Base-by-base conservation (phyloP, 805 yeast species). In the Wickerhamomyces subpelliculosus region DNA sequence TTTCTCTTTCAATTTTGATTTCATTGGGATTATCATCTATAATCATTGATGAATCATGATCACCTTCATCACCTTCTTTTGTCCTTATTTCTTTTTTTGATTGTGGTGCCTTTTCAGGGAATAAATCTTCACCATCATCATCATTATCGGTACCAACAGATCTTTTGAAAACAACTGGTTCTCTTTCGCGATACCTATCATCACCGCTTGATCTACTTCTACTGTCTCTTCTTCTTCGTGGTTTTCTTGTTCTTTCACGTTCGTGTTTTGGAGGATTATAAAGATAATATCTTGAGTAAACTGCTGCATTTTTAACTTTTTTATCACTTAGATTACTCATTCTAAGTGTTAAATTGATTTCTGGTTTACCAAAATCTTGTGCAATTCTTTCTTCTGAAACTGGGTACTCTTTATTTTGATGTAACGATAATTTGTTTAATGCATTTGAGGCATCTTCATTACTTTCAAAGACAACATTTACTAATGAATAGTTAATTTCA, bases 271-370 rank as follows among this genome's bases (percentile, higher is more conserved):
- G 32, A 6, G 59, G 59, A 38, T 54, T 51, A 34, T 48, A 45
- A 4, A 54, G 32, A 27, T 54, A 54, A 38, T 52, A 54, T 38
- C 59, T 47, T 3, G 57, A 52, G 30, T 45, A 50, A 8, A 35
- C 41, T 2, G 54, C 43, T 4, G 59, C 57, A 34, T 49, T 46
- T 37, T 52, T 52, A 5, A 54, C 49, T 16, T 54, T 54, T 27
- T 45, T 50, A 35, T 54, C 59, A 28, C 35, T 40, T 11, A 34
- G 17, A 21, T 42, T 49, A 33, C 51, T 43, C 27, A 47, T 36
- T 44, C 58, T 45, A 5, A 43, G 23, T 7, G 30, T 44, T 14
- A 52, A 36, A 5, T 38, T 43, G 11, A 41, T 16, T 20, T 52
- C 55, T 23, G 34, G 44, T 27, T 38, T 42, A 12, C 36, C 22